Conservation (phyloP, 129 eudicot genomes). For the Solidago caesia region DNA sequence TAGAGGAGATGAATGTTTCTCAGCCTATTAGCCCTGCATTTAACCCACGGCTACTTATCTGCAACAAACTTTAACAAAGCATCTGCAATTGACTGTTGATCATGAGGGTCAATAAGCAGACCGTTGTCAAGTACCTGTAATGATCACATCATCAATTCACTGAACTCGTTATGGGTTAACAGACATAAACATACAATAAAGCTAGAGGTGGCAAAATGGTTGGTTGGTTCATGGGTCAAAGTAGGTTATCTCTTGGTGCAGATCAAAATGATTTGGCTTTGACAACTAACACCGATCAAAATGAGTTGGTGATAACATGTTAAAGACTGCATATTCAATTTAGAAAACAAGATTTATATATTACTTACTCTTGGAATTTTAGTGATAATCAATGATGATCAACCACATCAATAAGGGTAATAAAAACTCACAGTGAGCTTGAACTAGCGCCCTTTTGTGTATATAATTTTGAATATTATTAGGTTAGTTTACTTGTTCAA, state of each 20-base stretch:
- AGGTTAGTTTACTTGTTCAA: too few species aligned
- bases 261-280: not conserved
- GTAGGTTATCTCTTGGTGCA: not conserved
- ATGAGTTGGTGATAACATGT: conserved; percentile 48
- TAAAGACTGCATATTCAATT: not conserved
- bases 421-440: too few species aligned
- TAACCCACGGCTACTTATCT: conserved; percentile 91
- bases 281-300: conserved; percentile 66
- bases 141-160: conserved; percentile 18
- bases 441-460: too few species aligned
- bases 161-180: not conserved
- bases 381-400: too few species aligned
- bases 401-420: too few species aligned
- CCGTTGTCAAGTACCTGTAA: conserved; percentile 95
- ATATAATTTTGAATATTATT: too few species aligned
- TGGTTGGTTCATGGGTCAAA: not conserved
- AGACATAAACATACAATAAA: not conserved
- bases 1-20: conserved; percentile 92
- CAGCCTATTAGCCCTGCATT: conserved; percentile 83
- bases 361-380: too few species aligned
- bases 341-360: not conserved
- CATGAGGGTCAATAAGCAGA: conserved; percentile 91
- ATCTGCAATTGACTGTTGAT: conserved; percentile 85
- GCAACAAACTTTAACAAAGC: conserved; percentile 94
- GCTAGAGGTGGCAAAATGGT: conserved; percentile 2